Conservation (phyloP, 495 filamentous ascomycete genomes). For the Lasiosphaeris hirsuta region DNA sequence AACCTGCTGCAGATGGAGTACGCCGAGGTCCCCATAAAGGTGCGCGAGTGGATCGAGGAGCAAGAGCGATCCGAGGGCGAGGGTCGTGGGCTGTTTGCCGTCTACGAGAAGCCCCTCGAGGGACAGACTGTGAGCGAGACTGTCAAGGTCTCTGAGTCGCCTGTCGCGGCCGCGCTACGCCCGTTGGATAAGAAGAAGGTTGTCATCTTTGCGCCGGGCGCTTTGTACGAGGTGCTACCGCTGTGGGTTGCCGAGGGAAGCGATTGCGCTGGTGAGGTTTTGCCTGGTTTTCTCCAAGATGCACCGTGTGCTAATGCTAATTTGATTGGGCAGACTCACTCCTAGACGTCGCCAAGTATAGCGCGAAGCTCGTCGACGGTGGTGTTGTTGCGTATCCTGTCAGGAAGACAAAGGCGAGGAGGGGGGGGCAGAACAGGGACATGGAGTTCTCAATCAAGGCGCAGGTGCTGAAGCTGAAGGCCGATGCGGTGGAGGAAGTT, state of each 20-base stretch:
- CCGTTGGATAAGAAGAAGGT: conserved; percentile 24
- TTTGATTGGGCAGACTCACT: conserved; percentile 20
- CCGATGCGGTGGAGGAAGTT: conserved; percentile 5
- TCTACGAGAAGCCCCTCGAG: conserved; percentile 18
- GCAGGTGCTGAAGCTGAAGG: conserved; percentile 25
- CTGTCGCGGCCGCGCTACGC: conserved; percentile 15
- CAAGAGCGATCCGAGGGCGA: conserved; percentile 24
- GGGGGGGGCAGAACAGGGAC: conserved; percentile 14
- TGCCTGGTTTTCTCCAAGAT: not conserved
- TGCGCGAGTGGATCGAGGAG: conserved; percentile 39
- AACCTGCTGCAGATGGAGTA: conserved; percentile 34
- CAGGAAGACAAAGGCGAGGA: conserved; percentile 21
- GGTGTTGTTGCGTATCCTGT: conserved; percentile 32
- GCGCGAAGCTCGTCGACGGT: conserved; percentile 21
- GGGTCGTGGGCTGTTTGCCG: conserved; percentile 29
- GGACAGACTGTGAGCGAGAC: conserved; percentile 11
- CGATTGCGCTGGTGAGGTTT: conserved; percentile 27
- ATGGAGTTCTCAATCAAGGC: conserved; percentile 32
- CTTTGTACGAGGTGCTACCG: conserved; percentile 30
- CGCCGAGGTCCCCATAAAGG: conserved; percentile 24
- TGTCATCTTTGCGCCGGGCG: conserved; percentile 34
- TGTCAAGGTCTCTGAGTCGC: conserved; percentile 16
- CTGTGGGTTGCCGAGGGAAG: conserved; percentile 35
- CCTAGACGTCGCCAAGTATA: conserved; percentile 30
- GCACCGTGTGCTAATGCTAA: not conserved